Evolutionary conservation across 106 monocot species (phyloP).

Genomic region (Dioscorea alata): DNA sequence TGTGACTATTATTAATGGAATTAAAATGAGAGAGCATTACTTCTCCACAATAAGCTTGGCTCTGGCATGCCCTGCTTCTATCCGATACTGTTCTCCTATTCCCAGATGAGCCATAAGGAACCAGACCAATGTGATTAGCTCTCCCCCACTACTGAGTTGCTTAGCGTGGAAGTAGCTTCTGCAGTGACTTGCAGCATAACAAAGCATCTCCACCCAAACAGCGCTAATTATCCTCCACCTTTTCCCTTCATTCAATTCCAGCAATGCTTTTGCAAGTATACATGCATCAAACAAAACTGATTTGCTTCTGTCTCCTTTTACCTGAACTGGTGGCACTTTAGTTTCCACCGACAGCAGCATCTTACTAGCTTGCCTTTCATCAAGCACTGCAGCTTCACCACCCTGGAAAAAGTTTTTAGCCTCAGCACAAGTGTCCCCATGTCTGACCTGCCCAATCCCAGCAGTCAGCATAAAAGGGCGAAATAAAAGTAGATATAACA

Average conservation of each 20-base stretch:
- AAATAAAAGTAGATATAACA: conserved; percentile 29
- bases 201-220: conserved; percentile 2
- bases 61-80: background rate
- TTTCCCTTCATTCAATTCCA: background rate
- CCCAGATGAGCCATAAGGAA: conserved; percentile 18
- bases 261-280: background rate
- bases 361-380: too few species aligned
- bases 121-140: conserved; percentile 22
- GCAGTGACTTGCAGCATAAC: background rate
- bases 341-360: too few species aligned
- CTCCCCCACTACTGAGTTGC: conserved; percentile 21
- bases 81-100: conserved; percentile 13
- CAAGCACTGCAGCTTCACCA: too few species aligned
- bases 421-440: conserved; percentile 2
- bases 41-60: too few species aligned
- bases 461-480: conserved; percentile 21
- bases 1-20: too few species aligned
- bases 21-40: too few species aligned
- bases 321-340: too few species aligned
- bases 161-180: conserved; percentile 10
- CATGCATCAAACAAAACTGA: background rate
- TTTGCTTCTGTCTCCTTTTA: conserved; percentile 9
- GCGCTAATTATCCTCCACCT: conserved; percentile 7
- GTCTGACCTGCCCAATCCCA: background rate
- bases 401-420: too few species aligned